A percentile compares a stretch with the other conserved stretches of the same genome.
Conservation (phyloP, 192 early-diverging fungal genomes). For the Mortierella antarctica region DNA sequence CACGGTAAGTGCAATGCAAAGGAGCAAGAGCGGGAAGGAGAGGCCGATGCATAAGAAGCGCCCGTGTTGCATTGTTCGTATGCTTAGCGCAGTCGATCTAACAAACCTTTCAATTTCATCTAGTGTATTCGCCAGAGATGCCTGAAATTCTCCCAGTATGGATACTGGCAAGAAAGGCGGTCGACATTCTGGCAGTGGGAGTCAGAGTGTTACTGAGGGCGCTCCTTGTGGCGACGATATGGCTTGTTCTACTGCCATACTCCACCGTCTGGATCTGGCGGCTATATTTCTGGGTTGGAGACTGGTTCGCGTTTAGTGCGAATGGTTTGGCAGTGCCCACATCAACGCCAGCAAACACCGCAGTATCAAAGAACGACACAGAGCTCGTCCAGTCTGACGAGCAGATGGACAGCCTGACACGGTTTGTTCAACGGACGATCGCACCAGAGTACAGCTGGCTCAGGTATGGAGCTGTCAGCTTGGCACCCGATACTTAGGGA, state of each 20-base stretch:
- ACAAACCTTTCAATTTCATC: neutral
- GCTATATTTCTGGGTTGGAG: conserved; percentile 85
- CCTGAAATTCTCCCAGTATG: conserved; percentile 72
- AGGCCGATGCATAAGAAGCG: no score
- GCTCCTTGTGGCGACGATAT: conserved; percentile 74
- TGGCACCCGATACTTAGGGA: neutral
- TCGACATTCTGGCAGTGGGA: conserved; percentile 57
- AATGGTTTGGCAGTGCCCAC: conserved; percentile 39
- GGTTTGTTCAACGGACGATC: conserved; percentile 24
- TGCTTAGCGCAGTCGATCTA: neutral
- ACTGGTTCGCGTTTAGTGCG: conserved; percentile 58
- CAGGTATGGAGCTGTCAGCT: conserved; percentile 18
- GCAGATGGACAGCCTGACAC: conserved; percentile 33
- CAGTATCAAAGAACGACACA: conserved; percentile 5
- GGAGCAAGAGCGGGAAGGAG: no score
- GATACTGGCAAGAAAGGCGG: conserved; percentile 67
- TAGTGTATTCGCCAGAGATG: conserved; percentile 78
- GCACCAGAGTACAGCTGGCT: conserved; percentile 34
- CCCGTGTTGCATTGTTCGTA: neutral
- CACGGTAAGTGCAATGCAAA: conserved; percentile 65
- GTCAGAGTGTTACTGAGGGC: conserved; percentile 63
- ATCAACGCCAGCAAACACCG: conserved; percentile 8
- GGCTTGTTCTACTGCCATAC: conserved; percentile 87
- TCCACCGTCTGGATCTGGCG: conserved; percentile 86
- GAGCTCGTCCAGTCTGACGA: conserved; percentile 8